A percentile compares a stretch with the other conserved stretches of the same genome.
Evolutionary conservation across 2,329 filamentous ascomycete genomes (phyloP).

Genomic region (Chrysoporthe cubensis): DNA sequence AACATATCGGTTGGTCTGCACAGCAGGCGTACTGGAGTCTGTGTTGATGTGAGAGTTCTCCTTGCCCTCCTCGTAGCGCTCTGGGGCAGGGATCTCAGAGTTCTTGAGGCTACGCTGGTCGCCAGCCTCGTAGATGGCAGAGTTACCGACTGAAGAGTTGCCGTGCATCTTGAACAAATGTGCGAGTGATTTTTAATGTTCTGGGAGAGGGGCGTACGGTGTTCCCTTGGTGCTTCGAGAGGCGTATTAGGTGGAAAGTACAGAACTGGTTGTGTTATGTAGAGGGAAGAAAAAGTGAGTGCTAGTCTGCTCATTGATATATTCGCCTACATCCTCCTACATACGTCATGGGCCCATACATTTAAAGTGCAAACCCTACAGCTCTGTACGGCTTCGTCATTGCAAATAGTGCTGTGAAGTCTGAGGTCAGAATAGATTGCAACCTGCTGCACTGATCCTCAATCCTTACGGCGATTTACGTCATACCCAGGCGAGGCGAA

Average conservation of each 20-base stretch:
- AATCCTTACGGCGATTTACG: conserved; percentile 22
- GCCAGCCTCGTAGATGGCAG: conserved; percentile 71
- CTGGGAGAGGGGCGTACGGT: no score
- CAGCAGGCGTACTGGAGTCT: conserved; percentile 67
- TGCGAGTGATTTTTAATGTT: not conserved
- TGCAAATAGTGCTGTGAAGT: conserved; percentile 21
- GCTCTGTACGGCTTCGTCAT: conserved; percentile 21
- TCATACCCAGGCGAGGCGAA: conserved; percentile 16
- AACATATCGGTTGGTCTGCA: not conserved
- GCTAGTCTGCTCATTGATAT: conserved; percentile 23
- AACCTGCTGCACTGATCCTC: conserved; percentile 17
- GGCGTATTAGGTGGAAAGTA: not conserved
- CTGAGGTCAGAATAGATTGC: conserved; percentile 16
- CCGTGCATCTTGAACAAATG: conserved; percentile 38
- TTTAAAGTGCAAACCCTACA: not conserved
- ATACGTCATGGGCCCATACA: conserved; percentile 24
- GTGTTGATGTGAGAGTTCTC: conserved; percentile 67
- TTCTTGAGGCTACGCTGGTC: conserved; percentile 72
- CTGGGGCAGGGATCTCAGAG: conserved; percentile 53
- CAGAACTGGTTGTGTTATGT: not conserved
- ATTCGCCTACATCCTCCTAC: conserved; percentile 8
- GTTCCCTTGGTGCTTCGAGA: not conserved
- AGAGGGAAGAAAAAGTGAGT: not conserved
- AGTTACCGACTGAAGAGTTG: conserved; percentile 68
- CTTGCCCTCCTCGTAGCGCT: conserved; percentile 74